phyloP scores from a whole-genome alignment of 257 asterid genomes.

The Haberlea rhodopensis region DNA sequence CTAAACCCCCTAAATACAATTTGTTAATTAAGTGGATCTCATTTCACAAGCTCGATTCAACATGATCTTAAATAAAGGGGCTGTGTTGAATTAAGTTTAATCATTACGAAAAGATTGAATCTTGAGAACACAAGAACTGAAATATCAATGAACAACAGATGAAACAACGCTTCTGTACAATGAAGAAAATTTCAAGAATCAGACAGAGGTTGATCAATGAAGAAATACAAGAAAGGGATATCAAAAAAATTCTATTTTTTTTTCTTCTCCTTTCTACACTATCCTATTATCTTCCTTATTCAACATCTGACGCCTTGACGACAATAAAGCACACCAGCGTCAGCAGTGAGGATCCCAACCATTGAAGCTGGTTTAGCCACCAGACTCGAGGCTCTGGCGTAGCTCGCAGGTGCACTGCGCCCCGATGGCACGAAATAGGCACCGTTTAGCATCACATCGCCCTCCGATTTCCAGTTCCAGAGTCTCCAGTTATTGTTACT shows the following conservation, averaged over 20 bases:
- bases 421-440: slow-evolving; percentile 80
- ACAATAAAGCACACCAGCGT: slow-evolving; percentile 69
- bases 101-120: too few relatives aligned
- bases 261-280: background rate
- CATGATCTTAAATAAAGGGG: too few relatives aligned
- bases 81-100: too few relatives aligned
- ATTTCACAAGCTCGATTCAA: too few relatives aligned
- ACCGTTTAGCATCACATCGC: slow-evolving; percentile 88
- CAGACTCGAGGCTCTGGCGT: slow-evolving; percentile 85
- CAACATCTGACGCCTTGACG: slow-evolving; percentile 56
- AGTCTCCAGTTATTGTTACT: slow-evolving; percentile 47
- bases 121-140: too few relatives aligned
- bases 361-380: slow-evolving; percentile 77
- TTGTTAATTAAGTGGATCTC: too few relatives aligned
- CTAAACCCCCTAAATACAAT: too few relatives aligned
- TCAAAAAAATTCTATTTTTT: slow-evolving; percentile 18
- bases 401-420: slow-evolving; percentile 59
- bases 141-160: background rate
- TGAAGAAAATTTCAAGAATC: background rate
- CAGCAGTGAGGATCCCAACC: slow-evolving; percentile 64
- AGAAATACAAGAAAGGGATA: slow-evolving; percentile 1
- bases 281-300: slow-evolving; percentile 9
- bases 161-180: background rate
- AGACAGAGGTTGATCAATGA: slow-evolving; percentile 9
- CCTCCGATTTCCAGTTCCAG: slow-evolving; percentile 97